These are phyloP conservation scores for Mycena crocata DNA, from an alignment of 768 basidiomycete species.

Conservation along the genomic window DNA sequence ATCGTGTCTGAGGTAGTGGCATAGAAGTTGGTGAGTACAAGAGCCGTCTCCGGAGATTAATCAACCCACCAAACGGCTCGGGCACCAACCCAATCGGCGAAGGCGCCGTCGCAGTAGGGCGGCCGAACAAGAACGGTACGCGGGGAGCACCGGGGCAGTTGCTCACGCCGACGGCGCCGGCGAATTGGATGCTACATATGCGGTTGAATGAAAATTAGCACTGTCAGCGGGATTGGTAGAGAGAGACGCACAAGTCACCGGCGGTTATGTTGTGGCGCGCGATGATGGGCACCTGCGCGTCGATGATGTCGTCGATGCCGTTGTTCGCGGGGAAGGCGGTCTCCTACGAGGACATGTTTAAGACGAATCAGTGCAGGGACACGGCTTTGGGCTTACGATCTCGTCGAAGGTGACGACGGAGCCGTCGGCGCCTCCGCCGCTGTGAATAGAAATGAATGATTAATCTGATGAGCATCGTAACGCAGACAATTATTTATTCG, in stretches of 20 bases:
- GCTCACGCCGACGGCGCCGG: slow-evolving; percentile 43
- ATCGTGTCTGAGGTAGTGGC: slow-evolving; percentile 41
- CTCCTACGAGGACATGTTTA: slow-evolving; percentile 39
- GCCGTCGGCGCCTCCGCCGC: slow-evolving; percentile 61
- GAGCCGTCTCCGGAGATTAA: background rate
- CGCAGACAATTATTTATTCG: no score
- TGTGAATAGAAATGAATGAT: slow-evolving; percentile 23
- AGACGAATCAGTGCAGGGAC: background rate
- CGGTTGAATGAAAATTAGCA: no score
- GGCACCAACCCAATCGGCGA: slow-evolving; percentile 22
- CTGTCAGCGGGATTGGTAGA: no score
- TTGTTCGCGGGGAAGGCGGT: slow-evolving; percentile 54
- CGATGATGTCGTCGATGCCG: slow-evolving; percentile 57
- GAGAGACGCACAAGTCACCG: slow-evolving; percentile 58
- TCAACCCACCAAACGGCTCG: slow-evolving; percentile 18
- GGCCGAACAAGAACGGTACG: slow-evolving; percentile 39
- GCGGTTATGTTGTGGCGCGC: slow-evolving; percentile 49
- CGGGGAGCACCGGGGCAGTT: slow-evolving; percentile 51
- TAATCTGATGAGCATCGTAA: background rate
- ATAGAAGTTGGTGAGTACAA: background rate
- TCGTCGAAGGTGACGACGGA: slow-evolving; percentile 59
- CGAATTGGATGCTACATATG: slow-evolving; percentile 48
- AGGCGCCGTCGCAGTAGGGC: slow-evolving; percentile 16
- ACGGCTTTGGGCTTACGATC: slow-evolving; percentile 26
- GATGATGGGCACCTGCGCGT: slow-evolving; percentile 48